phyloP scores from a whole-genome alignment of 331 rosid species.

The Pyracantha coccinea region DNA sequence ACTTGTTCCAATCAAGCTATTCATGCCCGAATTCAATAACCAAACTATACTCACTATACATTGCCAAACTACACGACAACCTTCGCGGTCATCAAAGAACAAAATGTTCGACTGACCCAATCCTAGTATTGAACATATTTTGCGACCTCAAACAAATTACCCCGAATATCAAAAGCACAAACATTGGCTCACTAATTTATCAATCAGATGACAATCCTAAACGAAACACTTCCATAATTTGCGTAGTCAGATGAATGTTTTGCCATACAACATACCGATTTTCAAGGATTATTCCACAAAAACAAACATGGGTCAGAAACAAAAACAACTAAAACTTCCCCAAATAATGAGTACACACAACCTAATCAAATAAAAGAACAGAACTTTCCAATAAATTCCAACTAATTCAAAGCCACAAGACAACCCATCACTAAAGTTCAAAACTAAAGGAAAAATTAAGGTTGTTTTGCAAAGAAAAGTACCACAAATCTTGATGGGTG shows the following conservation, averaged over 20 bases:
- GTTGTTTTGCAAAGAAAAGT: background rate
- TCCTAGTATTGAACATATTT: background rate
- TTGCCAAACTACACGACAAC: background rate
- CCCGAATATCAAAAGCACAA: background rate
- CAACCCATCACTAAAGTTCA: background rate
- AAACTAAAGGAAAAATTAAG: background rate
- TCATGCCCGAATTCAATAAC: background rate
- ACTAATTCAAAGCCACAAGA: background rate
- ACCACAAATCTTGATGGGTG: slow-evolving; percentile 97
- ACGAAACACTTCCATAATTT: background rate
- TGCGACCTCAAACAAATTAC: background rate
- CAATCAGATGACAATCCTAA: background rate
- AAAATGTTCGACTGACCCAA: background rate
- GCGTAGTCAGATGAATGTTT: background rate
- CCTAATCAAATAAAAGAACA: background rate
- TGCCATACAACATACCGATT: background rate
- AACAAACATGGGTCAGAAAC: background rate
- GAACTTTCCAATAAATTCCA: background rate
- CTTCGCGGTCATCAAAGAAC: background rate
- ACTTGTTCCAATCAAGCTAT: background rate
- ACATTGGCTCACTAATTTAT: background rate
- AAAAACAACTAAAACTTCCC: background rate
- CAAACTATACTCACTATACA: background rate
- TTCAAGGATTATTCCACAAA: background rate
- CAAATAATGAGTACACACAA: background rate